Evolutionary conservation across 495 filamentous ascomycete species (phyloP), one percentile per base, ranked within the genome.

Genomic region (Xylona heveae): DNA sequence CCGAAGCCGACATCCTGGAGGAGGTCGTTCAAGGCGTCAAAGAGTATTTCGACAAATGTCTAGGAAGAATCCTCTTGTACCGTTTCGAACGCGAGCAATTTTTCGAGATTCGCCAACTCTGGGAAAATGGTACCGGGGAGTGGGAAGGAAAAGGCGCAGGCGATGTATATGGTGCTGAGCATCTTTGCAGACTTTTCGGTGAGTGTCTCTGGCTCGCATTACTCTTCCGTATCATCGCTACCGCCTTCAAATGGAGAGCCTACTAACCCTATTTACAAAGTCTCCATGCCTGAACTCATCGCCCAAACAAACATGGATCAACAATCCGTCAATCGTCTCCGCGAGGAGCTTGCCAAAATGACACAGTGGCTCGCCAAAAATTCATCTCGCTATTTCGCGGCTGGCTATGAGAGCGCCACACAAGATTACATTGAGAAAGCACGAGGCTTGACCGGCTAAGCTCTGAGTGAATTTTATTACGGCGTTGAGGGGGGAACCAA

Each of bases 281-380:
- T 91, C 7, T 72, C 73, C 5, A 68, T 97, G 40, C 88, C 90
- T 0, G 88, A 97, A 50, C 68, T 95, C 18, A 69, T 97, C 40
- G 83, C 82, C 12, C 84, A 94, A 48, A 97, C 88, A 19, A 93
- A 93, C 51, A 92, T 97, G 88, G 88, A 95, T 46, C 57, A 68
- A 17, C 82, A 84, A 50, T 79, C 78, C 6, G 78, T 88, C 30
- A 77, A 71, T 39, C 74, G 80, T 23, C 66, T 94, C 7, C 74
- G 80, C 7, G 82, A 93, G 38, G 88, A 97, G 42, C 58, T 95
- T 12, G 59, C 64, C 24, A 80, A 76, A 52, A 64, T 97, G 41
- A 74, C 74, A 4, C 56, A 64, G 23, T 97, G 79, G 77, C 55
- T 97, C 36, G 64, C 68, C 15, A 73, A 71, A 36, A 70, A 90